Percentiles rank a stretch among this genome's conserved stretches.
These are phyloP conservation scores for Verticillium dahliae DNA, from an alignment of 2,329 filamentous ascomycete genomes.

Conservation along the genomic window DNA sequence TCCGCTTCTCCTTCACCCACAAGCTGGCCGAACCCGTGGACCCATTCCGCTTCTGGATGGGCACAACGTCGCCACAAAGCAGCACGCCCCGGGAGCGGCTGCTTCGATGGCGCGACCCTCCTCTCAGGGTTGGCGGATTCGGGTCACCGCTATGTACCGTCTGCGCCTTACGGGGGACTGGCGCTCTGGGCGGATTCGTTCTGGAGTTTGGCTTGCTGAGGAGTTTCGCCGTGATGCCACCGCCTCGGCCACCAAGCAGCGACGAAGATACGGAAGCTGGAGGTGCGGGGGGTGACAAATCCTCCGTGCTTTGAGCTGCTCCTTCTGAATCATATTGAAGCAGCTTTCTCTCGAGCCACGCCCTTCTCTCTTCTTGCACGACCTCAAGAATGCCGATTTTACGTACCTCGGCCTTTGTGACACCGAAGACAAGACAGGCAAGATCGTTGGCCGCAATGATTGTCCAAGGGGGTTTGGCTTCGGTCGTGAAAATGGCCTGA, in stretches of 20 bases:
- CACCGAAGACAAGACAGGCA: constrained; percentile 96
- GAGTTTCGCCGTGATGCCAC: constrained; percentile 79
- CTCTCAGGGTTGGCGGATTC: constrained; percentile 46
- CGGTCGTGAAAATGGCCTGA: constrained; percentile 97
- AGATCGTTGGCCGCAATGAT: constrained; percentile 95
- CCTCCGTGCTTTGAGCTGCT: constrained; percentile 19
- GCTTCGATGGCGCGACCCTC: constrained; percentile 55
- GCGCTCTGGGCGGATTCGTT: constrained; percentile 45
- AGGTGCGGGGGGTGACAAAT: constrained; percentile 29
- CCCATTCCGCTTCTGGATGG: constrained; percentile 93
- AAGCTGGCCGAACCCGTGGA: constrained; percentile 86
- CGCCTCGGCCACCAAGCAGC: constrained; percentile 57
- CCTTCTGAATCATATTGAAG: constrained; percentile 49
- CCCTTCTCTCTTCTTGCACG: constrained; percentile 79
- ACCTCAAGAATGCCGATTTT: constrained; percentile 95
- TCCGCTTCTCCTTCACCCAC: constrained; percentile 97
- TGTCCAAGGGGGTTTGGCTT: constrained; percentile 84
- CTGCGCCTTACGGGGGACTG: constrained; percentile 54
- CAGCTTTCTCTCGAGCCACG: constrained; percentile 86
- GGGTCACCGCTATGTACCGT: constrained; percentile 53
- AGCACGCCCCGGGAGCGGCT: constrained; percentile 82
- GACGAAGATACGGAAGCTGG: constrained; percentile 36
- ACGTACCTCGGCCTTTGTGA: constrained; percentile 89
- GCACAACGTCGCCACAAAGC: constrained; percentile 94
- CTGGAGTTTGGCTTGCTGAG: constrained; percentile 72